Evolutionary conservation across 805 yeast genomes (phyloP), one percentile per base, ranked within the genome.

Genomic region (Schwanniomyces sp.): DNA sequence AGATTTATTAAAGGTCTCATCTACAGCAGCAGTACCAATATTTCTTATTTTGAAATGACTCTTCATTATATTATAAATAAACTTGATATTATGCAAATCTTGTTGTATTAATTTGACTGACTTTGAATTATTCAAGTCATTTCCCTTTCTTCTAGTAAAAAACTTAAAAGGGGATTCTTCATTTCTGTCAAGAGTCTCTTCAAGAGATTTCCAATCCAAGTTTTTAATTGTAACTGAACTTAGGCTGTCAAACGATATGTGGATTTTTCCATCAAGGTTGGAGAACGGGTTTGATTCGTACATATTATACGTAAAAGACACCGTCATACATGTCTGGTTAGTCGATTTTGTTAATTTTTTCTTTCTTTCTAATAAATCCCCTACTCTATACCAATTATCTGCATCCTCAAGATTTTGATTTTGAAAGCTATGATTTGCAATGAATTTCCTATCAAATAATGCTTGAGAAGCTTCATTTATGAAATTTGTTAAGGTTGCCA

Each of bases 231-330:
- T 57, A 9, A 54, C 56, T 7, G 44, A 40, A 3, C 53, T 42
- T 3, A 72, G 44, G 11, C 57, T 48, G 46, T 72, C 74, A 41
- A 71, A 67, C 0, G 68, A 54, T 7, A 70, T 48, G 0, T 46
- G 36, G 7, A 66, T 58, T 24, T 64, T 59, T 1, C 55, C 59
- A 2, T 46, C 49, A 3, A 66, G 39, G 26, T 58, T 49, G 8
- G 50, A 36, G 47, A 70, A 67, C 2, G 74, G 74, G 43, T 69
- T 63, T 6, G 61, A 48, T n/a, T 66, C 70, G 46, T 57, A 62
- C 1, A 72, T 59, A 44, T 63, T 64, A 51, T 56, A 73, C n/a
- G 58, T 59, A 43, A 67, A 70, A 0, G 73, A 61, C 14, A 71
- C 30, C 1, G 77, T 69, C 55, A 73, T 53, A 45, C 75, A 71